These are phyloP conservation scores for Paraleonurus japonicus DNA, from an alignment of 257 asterid species.

Conservation along the genomic window DNA sequence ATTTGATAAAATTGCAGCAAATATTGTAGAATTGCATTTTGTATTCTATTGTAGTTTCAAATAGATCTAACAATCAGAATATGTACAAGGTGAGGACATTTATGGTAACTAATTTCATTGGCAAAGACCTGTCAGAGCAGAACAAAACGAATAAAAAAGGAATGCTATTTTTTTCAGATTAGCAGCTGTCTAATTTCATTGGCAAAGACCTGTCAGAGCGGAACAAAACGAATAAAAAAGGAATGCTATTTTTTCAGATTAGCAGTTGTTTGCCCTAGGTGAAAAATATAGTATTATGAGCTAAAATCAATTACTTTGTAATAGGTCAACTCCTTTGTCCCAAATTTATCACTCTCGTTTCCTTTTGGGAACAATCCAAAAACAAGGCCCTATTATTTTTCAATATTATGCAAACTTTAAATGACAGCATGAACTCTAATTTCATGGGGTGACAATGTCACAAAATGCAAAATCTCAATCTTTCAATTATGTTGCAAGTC, in stretches of 20 bases:
- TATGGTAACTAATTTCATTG: not conserved
- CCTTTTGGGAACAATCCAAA: not conserved
- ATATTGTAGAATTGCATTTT: not conserved
- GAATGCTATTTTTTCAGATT: not conserved
- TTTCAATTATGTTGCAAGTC: not conserved
- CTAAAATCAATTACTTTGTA: not conserved
- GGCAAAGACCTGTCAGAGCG: constrained; percentile 2
- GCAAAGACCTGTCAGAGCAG: not conserved
- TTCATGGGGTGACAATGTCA: not conserved
- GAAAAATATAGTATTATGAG: constrained; percentile 5
- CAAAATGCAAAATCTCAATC: not conserved
- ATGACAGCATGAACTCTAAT: not conserved
- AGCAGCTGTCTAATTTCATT: not conserved
- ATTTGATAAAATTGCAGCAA: not conserved
- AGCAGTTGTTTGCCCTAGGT: not conserved
- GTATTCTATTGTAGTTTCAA: not conserved
- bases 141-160: not conserved
- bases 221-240: not conserved
- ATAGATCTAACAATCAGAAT: constrained; percentile 7
- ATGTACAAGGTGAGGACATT: not conserved
- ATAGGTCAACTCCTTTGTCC: not conserved
- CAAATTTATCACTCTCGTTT: not conserved
- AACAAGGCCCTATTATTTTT: not conserved
- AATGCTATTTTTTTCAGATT: not conserved
- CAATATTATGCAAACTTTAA: not conserved